phyloP scores from a whole-genome alignment of 2,329 filamentous ascomycete genomes.

The Aspergillus aculeatinus region DNA sequence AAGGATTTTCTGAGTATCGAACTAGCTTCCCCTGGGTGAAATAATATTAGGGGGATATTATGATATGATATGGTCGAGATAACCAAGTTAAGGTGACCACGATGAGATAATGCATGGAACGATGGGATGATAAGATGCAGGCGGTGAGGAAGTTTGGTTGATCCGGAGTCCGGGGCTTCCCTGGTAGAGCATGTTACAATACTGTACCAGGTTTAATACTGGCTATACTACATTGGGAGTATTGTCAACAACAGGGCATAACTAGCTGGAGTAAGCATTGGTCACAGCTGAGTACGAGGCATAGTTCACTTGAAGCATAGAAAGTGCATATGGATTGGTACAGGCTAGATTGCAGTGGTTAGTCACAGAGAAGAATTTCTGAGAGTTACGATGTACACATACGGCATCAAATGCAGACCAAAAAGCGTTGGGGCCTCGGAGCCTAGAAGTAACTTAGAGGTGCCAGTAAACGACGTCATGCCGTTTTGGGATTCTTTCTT shows the following conservation, averaged over 20 bases:
- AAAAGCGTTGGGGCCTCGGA: not conserved
- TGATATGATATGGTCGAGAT: not conserved
- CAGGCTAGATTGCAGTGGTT: too few relatives aligned
- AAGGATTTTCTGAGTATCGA: not conserved
- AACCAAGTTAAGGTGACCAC: not conserved
- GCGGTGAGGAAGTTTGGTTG: slow-evolving; percentile 10
- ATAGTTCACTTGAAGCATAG: too few relatives aligned
- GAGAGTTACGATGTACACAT: too few relatives aligned
- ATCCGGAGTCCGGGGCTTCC: not conserved
- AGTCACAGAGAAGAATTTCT: too few relatives aligned
- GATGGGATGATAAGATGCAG: not conserved
- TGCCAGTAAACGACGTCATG: slow-evolving; percentile 13
- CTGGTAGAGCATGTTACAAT: not conserved
- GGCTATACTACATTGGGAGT: not conserved
- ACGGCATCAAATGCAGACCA: not conserved
- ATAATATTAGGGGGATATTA: not conserved
- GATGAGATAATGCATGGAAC: not conserved
- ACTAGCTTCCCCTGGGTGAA: not conserved
- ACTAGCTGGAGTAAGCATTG: too few relatives aligned
- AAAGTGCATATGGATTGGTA: too few relatives aligned
- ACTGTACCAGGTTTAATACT: not conserved
- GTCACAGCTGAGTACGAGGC: too few relatives aligned
- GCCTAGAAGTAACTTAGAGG: not conserved
- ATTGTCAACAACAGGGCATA: not conserved
- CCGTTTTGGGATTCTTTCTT: slow-evolving; percentile 10